Evolutionary conservation across 257 asterid genomes (phyloP).

Genomic region (Craterostigma plantagineum): DNA sequence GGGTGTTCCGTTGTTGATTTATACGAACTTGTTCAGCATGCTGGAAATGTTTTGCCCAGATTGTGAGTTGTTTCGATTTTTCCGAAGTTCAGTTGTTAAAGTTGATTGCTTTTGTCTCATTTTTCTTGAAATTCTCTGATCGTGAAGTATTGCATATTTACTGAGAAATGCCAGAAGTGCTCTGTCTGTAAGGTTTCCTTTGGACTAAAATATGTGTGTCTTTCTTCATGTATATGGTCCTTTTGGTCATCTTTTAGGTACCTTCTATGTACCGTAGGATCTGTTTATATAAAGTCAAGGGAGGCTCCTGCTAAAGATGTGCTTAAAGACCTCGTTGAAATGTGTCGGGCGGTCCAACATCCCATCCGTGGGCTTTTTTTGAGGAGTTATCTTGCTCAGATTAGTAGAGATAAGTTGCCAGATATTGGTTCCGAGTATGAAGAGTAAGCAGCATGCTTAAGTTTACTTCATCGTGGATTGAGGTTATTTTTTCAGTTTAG

Average conservation of each 20-base stretch:
- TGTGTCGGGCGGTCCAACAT: slow-evolving; percentile 93
- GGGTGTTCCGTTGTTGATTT: slow-evolving; percentile 88
- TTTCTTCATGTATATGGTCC: slow-evolving; percentile 11
- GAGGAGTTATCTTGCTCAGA: slow-evolving; percentile 94
- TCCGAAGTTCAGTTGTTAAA: background rate
- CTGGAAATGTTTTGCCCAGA: slow-evolving; percentile 87
- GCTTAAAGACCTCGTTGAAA: slow-evolving; percentile 91
- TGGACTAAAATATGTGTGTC: too few species aligned
- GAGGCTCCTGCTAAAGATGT: slow-evolving; percentile 97
- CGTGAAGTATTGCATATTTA: too few species aligned
- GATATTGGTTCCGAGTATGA: slow-evolving; percentile 95
- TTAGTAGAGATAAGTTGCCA: slow-evolving; percentile 92
- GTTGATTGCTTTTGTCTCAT: background rate
- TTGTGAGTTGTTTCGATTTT: slow-evolving; percentile 32
- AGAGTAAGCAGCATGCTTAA: slow-evolving; percentile 29
- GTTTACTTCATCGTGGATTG: background rate
- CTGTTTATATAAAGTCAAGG: slow-evolving; percentile 86
- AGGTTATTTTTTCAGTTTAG: background rate
- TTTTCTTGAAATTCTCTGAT: too few species aligned
- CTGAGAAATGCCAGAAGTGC: too few species aligned
- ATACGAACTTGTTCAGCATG: slow-evolving; percentile 93
- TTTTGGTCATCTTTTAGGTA: slow-evolving; percentile 39
- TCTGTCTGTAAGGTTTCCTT: too few species aligned
- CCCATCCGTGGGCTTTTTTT: slow-evolving; percentile 93
- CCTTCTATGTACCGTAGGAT: slow-evolving; percentile 95